Conservation (phyloP, 768 basidiomycete genomes). For the Tulasnella sp. region DNA sequence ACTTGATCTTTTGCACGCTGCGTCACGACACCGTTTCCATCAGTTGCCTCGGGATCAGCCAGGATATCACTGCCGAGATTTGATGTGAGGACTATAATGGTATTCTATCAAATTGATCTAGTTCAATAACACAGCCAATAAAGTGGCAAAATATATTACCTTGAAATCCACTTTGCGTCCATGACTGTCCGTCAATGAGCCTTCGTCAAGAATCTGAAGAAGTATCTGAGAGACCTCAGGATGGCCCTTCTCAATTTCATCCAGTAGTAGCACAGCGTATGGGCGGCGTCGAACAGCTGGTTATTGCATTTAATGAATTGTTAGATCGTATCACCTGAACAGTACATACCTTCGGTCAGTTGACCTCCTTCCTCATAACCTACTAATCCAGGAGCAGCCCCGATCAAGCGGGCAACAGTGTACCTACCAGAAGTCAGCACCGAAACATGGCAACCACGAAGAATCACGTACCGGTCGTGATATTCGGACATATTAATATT, state of each 20-base stretch:
- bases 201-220: conserved; percentile 87
- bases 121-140: background rate
- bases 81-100: conserved; percentile 81
- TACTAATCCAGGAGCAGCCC: conserved; percentile 81
- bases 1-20: conserved; percentile 51
- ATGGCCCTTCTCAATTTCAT: conserved; percentile 69
- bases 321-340: too few species aligned
- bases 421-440: conserved; percentile 48
- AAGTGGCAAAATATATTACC: conserved; percentile 26
- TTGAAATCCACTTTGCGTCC: conserved; percentile 88
- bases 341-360: conserved; percentile 36
- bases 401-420: conserved; percentile 80
- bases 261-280: conserved; percentile 52
- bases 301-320: background rate
- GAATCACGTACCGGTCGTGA: conserved; percentile 24
- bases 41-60: conserved; percentile 49
- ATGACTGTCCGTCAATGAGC: conserved; percentile 78
- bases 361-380: conserved; percentile 60
- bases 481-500: conserved; percentile 91
- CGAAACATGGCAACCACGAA: background rate
- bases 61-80: conserved; percentile 77
- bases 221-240: conserved; percentile 31
- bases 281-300: conserved; percentile 45
- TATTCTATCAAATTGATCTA: conserved; percentile 41
- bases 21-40: conserved; percentile 50